Percentiles rank a stretch among this genome's conserved stretches.
Conservation (phyloP, 345 rosid species). For the Eucalyptus microcorys region DNA sequence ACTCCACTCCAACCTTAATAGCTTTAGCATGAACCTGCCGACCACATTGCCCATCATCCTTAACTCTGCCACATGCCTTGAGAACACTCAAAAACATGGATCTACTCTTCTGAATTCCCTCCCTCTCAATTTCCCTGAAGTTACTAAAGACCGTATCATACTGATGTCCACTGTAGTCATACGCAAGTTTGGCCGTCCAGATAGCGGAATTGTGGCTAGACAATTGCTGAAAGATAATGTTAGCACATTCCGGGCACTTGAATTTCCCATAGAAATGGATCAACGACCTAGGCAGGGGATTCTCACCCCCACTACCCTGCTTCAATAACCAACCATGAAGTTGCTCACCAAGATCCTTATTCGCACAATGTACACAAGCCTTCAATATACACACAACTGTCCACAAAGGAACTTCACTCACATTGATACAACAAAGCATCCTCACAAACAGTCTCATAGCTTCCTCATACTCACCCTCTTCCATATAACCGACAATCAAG, state of each 20-base stretch:
- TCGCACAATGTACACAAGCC: constrained; percentile 29
- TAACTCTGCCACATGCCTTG: constrained; percentile 41
- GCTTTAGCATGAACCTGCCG: constrained; percentile 43
- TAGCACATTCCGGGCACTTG: constrained; percentile 23
- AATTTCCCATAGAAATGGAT: constrained; percentile 47
- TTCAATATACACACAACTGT: constrained; percentile 28
- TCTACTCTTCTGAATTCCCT: constrained; percentile 20
- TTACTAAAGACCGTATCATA: constrained; percentile 25
- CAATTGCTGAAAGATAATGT: constrained; percentile 22
- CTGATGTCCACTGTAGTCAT: constrained; percentile 31
- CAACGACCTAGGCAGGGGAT: constrained; percentile 21
- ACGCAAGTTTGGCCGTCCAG: constrained; percentile 55
- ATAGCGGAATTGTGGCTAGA: constrained; percentile 1
- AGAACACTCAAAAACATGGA: constrained; percentile 30
- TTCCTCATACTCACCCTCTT: constrained; percentile 22
- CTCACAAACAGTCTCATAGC: constrained; percentile 22
- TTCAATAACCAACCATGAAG: constrained; percentile 55
- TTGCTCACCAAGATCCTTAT: constrained; percentile 51
- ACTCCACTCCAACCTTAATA: constrained; percentile 46
- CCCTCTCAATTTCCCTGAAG: constrained; percentile 36
- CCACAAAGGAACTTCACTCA: constrained; percentile 23
- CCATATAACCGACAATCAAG: constrained; percentile 28
- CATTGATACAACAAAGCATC: constrained; percentile 9
- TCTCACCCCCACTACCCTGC: constrained; percentile 18
- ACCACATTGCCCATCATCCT: constrained; percentile 32